Evolutionary conservation across 495 filamentous ascomycete species (phyloP).

Genomic region (Penicillium goetzii): DNA sequence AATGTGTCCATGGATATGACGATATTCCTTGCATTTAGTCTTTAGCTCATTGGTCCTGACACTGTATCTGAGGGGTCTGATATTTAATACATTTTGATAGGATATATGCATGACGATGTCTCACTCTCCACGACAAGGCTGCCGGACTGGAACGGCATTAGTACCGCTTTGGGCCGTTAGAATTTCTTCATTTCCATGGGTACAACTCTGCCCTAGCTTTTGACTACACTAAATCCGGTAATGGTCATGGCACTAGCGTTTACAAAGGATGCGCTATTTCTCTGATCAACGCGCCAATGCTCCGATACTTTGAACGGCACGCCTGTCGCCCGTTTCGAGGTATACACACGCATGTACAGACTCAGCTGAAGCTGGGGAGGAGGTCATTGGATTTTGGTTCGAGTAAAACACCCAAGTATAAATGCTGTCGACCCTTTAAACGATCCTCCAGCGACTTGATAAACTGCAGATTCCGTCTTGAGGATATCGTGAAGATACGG

Average conservation of each 20-base stretch:
- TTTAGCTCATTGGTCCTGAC: constrained; percentile 4
- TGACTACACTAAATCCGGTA: neutral
- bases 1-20: constrained; percentile 28
- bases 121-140: neutral
- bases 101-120: constrained; percentile 2
- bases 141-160: neutral
- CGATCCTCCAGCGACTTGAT: neutral
- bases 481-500: neutral
- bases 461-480: neutral
- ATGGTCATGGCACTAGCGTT: neutral
- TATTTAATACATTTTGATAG: constrained; percentile 12
- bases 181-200: neutral
- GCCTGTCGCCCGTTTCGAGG: neutral
- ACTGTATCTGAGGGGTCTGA: neutral
- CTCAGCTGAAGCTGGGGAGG: neutral
- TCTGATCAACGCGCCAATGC: neutral
- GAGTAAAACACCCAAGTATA: neutral
- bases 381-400: neutral
- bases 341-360: neutral
- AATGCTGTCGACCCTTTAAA: neutral
- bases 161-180: neutral
- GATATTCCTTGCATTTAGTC: constrained; percentile 18
- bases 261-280: constrained; percentile 12
- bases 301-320: constrained; percentile 2
- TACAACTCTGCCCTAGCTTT: neutral